Evolutionary conservation across 371 early-diverging fungal species (phyloP).

Genomic region (Fennellomyces sp.): DNA sequence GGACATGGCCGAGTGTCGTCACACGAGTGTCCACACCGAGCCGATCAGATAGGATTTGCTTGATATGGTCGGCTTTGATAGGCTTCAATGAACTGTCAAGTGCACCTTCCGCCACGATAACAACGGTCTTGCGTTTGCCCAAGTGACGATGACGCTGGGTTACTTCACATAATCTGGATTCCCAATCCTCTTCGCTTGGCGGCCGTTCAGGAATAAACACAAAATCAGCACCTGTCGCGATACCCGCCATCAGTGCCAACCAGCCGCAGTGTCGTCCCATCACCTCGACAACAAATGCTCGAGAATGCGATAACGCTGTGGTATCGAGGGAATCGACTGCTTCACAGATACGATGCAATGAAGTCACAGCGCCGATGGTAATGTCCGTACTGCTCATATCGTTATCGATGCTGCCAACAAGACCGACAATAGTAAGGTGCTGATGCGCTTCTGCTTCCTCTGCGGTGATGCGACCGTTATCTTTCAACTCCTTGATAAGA

Average conservation of each 20-base stretch:
- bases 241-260: slow-evolving; percentile 97
- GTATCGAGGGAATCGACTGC: slow-evolving; percentile 92
- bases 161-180: slow-evolving; percentile 71
- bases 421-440: slow-evolving; percentile 90
- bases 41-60: slow-evolving; percentile 74
- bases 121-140: slow-evolving; percentile 88
- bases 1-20: slow-evolving; percentile 97
- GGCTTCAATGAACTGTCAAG: slow-evolving; percentile 87
- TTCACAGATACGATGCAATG: slow-evolving; percentile 98
- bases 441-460: slow-evolving; percentile 63
- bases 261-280: slow-evolving; percentile 99
- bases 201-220: slow-evolving; percentile 97
- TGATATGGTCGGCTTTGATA: slow-evolving; percentile 85
- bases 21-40: slow-evolving; percentile 92
- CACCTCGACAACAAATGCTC: slow-evolving; percentile 99
- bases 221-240: slow-evolving; percentile 94
- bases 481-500: slow-evolving; percentile 78
- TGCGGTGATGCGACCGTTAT: slow-evolving; percentile 51
- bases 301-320: slow-evolving; percentile 96
- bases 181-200: slow-evolving; percentile 79
- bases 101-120: slow-evolving; percentile 98
- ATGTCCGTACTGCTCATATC: slow-evolving; percentile 98
- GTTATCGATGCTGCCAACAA: slow-evolving; percentile 97
- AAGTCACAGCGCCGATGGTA: slow-evolving; percentile 97
- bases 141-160: slow-evolving; percentile 56